phyloP scores from a whole-genome alignment of 2,329 filamentous ascomycete genomes.

The Fusarium pilosicola region DNA sequence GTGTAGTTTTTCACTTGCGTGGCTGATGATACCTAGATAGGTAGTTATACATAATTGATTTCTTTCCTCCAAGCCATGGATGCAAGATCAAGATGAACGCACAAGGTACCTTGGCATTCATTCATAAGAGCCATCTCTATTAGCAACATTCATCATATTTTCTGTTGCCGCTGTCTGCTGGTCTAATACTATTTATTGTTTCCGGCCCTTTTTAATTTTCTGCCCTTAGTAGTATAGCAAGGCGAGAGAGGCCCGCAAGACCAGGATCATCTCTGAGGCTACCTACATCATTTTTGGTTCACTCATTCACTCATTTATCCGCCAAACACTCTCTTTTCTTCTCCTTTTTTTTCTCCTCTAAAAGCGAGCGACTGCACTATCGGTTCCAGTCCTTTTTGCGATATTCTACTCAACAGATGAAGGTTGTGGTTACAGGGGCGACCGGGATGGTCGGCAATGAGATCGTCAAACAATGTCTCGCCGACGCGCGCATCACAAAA shows the following conservation, averaged over 20 bases:
- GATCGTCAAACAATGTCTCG: conserved; percentile 62
- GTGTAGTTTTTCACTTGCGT: neutral
- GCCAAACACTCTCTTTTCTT: neutral
- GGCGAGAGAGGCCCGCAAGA: conserved; percentile 30
- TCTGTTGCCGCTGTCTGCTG: neutral
- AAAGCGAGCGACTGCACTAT: neutral
- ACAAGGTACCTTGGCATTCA: neutral
- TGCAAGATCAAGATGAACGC: conserved; percentile 3
- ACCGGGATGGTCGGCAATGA: conserved; percentile 68
- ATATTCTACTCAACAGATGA: conserved; percentile 52
- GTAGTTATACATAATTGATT: neutral
- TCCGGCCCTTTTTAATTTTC: conserved; percentile 24
- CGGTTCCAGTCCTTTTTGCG: neutral
- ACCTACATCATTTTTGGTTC: neutral
- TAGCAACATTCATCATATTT: conserved; percentile 11
- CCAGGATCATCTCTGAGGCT: conserved; percentile 23
- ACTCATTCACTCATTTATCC: neutral
- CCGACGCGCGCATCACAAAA: conserved; percentile 59
- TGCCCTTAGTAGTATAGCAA: conserved; percentile 22
- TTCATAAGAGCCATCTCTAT: neutral
- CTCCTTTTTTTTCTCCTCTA: too few species aligned
- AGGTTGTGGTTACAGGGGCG: conserved; percentile 66
- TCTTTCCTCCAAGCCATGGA: neutral
- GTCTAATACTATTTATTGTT: neutral
- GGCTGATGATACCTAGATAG: neutral